These are phyloP conservation scores for Colletotrichum karsti DNA, from an alignment of 2,329 filamentous ascomycete genomes.

Conservation along the genomic window DNA sequence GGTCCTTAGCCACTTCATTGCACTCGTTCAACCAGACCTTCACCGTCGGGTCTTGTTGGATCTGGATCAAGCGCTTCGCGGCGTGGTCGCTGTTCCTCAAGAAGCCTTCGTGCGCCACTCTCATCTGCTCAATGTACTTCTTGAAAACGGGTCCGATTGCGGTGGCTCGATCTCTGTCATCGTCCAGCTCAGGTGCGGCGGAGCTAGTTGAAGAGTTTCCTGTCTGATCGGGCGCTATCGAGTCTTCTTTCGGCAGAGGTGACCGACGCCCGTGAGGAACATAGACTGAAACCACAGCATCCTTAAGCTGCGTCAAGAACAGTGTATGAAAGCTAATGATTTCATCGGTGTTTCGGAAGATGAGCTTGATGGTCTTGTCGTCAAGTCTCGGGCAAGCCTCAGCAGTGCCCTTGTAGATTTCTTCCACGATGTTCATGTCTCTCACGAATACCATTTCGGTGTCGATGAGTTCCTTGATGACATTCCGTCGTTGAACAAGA, in stretches of 20 bases:
- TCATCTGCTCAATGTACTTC: slow-evolving; percentile 67
- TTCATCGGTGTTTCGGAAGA: slow-evolving; percentile 94
- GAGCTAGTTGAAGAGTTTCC: slow-evolving; percentile 41
- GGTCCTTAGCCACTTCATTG: slow-evolving; percentile 88
- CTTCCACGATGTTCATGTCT: slow-evolving; percentile 96
- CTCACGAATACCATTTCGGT: slow-evolving; percentile 91
- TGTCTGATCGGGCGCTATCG: slow-evolving; percentile 47
- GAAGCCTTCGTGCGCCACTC: slow-evolving; percentile 68
- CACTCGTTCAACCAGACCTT: slow-evolving; percentile 94
- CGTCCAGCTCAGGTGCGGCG: slow-evolving; percentile 52
- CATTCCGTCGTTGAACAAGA: slow-evolving; percentile 81
- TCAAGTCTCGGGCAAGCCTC: slow-evolving; percentile 83
- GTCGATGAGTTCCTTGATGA: slow-evolving; percentile 91
- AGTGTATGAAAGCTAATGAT: slow-evolving; percentile 86
- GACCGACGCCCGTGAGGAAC: slow-evolving; percentile 64
- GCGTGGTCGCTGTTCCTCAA: slow-evolving; percentile 71
- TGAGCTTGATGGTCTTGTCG: slow-evolving; percentile 83
- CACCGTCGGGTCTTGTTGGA: slow-evolving; percentile 70
- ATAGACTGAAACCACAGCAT: slow-evolving; percentile 82
- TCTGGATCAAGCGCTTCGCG: slow-evolving; percentile 67
- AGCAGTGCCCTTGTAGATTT: slow-evolving; percentile 96
- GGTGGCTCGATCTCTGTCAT: slow-evolving; percentile 62
- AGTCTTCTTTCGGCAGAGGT: slow-evolving; percentile 50
- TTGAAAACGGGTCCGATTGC: slow-evolving; percentile 63
- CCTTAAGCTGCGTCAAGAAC: slow-evolving; percentile 83